Base-by-base conservation (phyloP, 495 filamentous ascomycete species). In the Penicillium paxilli region DNA sequence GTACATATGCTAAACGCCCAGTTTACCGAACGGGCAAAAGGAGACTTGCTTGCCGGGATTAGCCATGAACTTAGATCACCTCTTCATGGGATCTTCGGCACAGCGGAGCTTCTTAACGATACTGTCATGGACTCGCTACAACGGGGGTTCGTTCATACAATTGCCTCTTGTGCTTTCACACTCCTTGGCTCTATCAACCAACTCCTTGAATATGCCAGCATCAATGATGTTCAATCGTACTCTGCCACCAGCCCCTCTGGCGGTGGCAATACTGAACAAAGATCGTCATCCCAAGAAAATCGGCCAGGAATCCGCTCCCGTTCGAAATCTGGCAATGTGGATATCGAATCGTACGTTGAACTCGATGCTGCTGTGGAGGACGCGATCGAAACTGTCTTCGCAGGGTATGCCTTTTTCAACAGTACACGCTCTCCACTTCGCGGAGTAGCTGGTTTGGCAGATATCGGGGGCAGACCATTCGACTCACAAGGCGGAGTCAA, bases 1-100 rank as follows among this genome's bases (percentile, higher is more conserved):
- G 76, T 85, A 0, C 73, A 75, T 2, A 74, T 78, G 38, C 63
- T 86, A 16, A 70, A 72, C 45, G 67, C 69, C 6, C 62, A 67
- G 19, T 61, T 50, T 48, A 70, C 75, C 22, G 75, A 80, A 46
- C 68, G 64, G 26, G 76, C 75, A 42, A 88, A 88, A 58, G 74
- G 77, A 5, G 82, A 84, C 48, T 82, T 88, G 54, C 81, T 89
- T 32, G 82, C 82, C 1, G 84, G 80, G n/a, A 80, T 89, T 17
- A 85, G 80, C 19, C 86, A 89, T 60, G 86, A 89, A 55, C 70
- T 88, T 25, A 72, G 86, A 2, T 83, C 78, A 0, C 86, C 86
- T 5, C 65, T 89, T 7, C 83, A 87, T 55, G 84, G 84, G 2
- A 82, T 87, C 33, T 62, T 86, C 0, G 80, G 79, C 0, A 80